These are phyloP conservation scores for Marasmius oreades DNA, from an alignment of 1,284 basidiomycete species.

Conservation along the genomic window DNA sequence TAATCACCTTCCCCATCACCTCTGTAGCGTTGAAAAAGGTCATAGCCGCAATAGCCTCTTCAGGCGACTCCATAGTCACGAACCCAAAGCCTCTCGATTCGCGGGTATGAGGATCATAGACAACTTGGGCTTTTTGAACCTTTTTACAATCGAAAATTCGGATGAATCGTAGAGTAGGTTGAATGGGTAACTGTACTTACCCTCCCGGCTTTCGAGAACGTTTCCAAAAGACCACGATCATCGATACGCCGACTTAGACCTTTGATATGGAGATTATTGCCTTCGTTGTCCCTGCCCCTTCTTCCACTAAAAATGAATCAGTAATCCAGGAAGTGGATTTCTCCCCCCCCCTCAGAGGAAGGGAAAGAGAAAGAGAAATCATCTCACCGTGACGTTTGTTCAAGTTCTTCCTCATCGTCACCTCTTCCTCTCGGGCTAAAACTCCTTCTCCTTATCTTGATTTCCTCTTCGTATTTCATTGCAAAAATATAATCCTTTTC, in stretches of 20 bases:
- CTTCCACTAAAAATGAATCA: conserved; percentile 19
- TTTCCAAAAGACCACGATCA: conserved; percentile 82
- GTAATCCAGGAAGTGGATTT: too few relatives aligned
- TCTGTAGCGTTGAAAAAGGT: conserved; percentile 80
- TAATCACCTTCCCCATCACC: conserved; percentile 81
- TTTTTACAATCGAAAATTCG: conserved; percentile 23
- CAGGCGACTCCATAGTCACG: conserved; percentile 86
- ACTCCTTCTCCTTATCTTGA: too few relatives aligned
- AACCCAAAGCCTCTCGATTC: conserved; percentile 98
- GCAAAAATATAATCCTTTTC: too few relatives aligned
- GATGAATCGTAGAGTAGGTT: not conserved
- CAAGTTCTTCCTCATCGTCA: too few relatives aligned
- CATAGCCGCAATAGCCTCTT: conserved; percentile 90
- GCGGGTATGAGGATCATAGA: conserved; percentile 95
- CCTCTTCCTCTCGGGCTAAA: too few relatives aligned
- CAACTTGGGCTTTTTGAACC: conserved; percentile 89
- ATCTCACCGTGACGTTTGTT: not conserved
- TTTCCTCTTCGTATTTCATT: too few relatives aligned
- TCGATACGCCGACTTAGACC: conserved; percentile 80
- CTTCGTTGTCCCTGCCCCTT: conserved; percentile 41
- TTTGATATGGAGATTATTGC: conserved; percentile 96
- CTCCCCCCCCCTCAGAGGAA: too few relatives aligned
- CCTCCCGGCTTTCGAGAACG: conserved; percentile 86
- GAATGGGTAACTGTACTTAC: conserved; percentile 45
- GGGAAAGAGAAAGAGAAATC: not conserved